Base-by-base conservation (phyloP, 2,329 filamentous ascomycete species). In the Chaetomium olivaceum region DNA sequence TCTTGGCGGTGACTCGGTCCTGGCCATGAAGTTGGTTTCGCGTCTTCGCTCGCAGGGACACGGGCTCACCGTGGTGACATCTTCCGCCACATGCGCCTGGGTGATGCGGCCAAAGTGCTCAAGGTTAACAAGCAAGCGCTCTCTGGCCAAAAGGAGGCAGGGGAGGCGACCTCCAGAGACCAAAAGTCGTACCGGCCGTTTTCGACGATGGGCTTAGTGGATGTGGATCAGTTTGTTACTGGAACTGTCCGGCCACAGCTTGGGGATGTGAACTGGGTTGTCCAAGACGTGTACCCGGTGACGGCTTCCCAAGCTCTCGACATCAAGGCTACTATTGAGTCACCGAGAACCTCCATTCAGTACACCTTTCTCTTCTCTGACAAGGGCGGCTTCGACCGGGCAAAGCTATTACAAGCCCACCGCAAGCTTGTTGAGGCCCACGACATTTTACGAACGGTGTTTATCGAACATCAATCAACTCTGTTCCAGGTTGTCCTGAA, bases 351-450 rank as follows among this genome's bases (percentile, higher is more conserved):
- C 69, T 89, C 87, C 0, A 76, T 85, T 0, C 85, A 87, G 23
- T 90, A 91, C 72, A 87, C 87, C 64, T 79, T 88, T 67, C 85
- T 91, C 74, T 86, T 86, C 74, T 83, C 90, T 8, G 55, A 19
- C 61, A 80, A 85, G 21, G 39, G 29, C 29, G 60, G 62, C 8
- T 39, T 70, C 19, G 58, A 69, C 39, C 56, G 59, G 16, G 55
- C 16, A 5, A 36, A 23, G 3, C 55, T 71, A 12, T 7, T 60
- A 19, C 14, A 16, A 3, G 66, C 70, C 7, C 69, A 67, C 48
- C 27, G 48, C 6, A 23, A 64, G 19, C 64, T 71, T 0, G 64
- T 71, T 16, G 36, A 65, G 6, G 57, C 61, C 7, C 63, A 70
- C 36, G 70, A 70, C 29, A 71, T 71, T 21, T 65, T 71, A 11